Evolutionary conservation across 768 basidiomycete species (phyloP), one percentile per base, ranked within the genome.

Genomic region (Tulasnella sp.): DNA sequence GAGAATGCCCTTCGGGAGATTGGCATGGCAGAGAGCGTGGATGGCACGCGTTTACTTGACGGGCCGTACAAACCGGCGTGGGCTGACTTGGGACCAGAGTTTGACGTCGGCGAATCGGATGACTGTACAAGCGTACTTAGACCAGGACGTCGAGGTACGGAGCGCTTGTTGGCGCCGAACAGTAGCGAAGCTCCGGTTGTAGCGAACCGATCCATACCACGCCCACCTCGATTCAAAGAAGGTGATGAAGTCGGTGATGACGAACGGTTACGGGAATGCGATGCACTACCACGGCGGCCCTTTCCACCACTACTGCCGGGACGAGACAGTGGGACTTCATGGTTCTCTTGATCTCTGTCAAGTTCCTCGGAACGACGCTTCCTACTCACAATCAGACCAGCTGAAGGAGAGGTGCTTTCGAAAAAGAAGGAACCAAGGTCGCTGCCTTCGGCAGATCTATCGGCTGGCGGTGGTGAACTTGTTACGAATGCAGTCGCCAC

Each of bases 391-490:
- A 45, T 34, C 3, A 35, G 46, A 4, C 19, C 19, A 5, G 32
- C 45, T 12, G 56, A 27, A 25, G 51, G 59, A 7, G 59, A 61
- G 34, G 25, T 34, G 21, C 60, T 45, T 4, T 61, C 60, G 58
- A 61, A 61, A 49, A 61, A 61, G 17, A 61, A 50, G 21, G 45
- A 27, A 2, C 60, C 74, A 63, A 86, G 80, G n/a, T 67, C 70
- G 6, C 74, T 76, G 35, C 74, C 67, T 0, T 77, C 75, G 0
- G 80, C 74, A 12, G 74, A 77, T 21, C 77, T 75, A 8, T 81
- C 29, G 23, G 54, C 49, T 15, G 34, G 46, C 29, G 67, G 64
- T 52, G 67, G 58, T 64, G 37, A 71, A 67, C 61, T 64, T 48
- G 62, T 35, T 14, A 29, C 23, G 37, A 51, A 36, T 35, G 48